Evolutionary conservation across 208 protist genomes (phyloP).

Genomic region (Vickermania ingenoplastis): DNA sequence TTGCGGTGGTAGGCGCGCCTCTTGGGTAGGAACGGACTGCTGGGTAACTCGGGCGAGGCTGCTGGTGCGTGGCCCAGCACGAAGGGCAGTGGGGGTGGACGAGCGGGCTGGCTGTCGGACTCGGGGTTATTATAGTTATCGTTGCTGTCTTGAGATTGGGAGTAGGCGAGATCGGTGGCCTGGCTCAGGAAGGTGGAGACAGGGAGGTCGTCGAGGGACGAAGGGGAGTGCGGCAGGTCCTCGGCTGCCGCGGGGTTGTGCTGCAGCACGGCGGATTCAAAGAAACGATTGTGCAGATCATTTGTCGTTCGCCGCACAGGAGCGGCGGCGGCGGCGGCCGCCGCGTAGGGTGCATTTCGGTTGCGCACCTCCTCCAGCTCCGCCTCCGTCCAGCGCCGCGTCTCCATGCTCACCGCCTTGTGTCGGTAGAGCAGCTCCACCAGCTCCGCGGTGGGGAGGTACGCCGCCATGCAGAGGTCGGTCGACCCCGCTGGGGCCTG

Average conservation of each 20-base stretch:
- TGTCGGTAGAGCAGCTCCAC: slow-evolving; percentile 26
- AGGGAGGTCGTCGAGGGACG: not conserved
- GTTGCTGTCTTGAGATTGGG: not conserved
- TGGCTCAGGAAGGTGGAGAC: not conserved
- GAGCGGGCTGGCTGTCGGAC: not conserved
- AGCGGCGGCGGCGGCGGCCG: slow-evolving; percentile 22
- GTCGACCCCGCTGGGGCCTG: not conserved
- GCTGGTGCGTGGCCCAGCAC: not conserved
- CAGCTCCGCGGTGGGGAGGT: slow-evolving; percentile 36
- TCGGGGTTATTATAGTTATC: not conserved
- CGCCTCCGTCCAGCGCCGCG: slow-evolving; percentile 33
- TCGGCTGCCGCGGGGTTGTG: slow-evolving; percentile 14
- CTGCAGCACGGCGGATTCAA: slow-evolving; percentile 10
- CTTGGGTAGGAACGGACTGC: not conserved
- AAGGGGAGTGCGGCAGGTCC: slow-evolving; percentile 2
- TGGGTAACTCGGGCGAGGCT: not conserved
- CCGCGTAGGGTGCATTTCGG: slow-evolving; percentile 18
- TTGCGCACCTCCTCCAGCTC: slow-evolving; percentile 32
- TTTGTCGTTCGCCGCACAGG: slow-evolving; percentile 17
- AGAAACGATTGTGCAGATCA: slow-evolving; percentile 11
- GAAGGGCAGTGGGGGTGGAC: no score
- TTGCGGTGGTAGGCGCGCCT: no score
- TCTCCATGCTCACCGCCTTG: slow-evolving; percentile 24
- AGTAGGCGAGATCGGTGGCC: not conserved
- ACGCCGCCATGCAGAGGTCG: slow-evolving; percentile 14